Conservation (phyloP, 148 eudicot genomes). For the Bassia scoparia region DNA sequence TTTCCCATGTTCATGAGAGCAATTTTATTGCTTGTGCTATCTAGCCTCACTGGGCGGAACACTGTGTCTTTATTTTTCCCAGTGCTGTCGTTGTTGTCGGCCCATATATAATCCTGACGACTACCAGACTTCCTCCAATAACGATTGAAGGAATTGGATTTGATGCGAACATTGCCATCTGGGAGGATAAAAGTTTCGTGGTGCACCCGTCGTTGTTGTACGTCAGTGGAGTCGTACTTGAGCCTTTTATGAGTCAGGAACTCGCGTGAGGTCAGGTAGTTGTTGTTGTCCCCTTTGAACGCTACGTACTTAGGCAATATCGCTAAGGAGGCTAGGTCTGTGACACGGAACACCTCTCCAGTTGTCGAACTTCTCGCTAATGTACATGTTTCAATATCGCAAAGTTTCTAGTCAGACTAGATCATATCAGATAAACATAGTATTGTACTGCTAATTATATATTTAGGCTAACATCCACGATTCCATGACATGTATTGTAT, state of each 20-base stretch:
- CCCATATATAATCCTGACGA: background rate
- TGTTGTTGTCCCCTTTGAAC: background rate
- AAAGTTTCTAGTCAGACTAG: no score
- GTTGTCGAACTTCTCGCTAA: background rate
- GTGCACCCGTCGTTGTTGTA: background rate
- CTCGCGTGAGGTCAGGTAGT: background rate
- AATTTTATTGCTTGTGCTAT: background rate
- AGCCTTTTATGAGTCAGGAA: background rate
- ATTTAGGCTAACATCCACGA: no score
- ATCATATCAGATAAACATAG: no score
- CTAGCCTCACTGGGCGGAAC: background rate
- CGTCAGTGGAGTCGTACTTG: background rate
- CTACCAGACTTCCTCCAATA: background rate
- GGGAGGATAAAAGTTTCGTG: background rate
- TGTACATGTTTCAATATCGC: no score
- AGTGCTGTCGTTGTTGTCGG: background rate
- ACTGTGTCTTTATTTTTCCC: background rate
- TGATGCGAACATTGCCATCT: background rate
- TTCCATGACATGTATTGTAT: no score
- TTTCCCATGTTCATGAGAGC: background rate
- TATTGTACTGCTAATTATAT: no score
- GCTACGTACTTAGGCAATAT: background rate
- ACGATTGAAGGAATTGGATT: background rate
- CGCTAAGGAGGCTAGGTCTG: background rate
- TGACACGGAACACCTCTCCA: background rate